Base-by-base conservation (phyloP, 73 alveolate genomes). In the Paramecium sonneborni region DNA sequence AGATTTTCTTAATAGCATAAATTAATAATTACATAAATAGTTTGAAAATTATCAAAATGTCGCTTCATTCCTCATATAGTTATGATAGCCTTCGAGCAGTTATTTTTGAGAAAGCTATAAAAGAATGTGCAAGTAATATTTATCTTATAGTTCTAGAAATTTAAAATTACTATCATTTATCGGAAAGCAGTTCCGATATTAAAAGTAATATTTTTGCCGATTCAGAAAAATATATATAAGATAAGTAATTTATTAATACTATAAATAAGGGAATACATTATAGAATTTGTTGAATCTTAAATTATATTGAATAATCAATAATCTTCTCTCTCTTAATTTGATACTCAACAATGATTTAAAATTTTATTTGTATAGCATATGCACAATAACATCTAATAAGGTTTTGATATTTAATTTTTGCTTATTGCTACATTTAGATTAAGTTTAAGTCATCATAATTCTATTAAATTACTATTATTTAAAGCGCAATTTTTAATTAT, bases 1-100 rank as follows among this genome's bases (percentile, higher is more conserved):
- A n/a, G n/a, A n/a, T n/a, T n/a, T n/a, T n/a, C n/a, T n/a, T n/a
- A n/a, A n/a, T n/a, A n/a, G n/a, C n/a, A n/a, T n/a, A n/a, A n/a
- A n/a, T n/a, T n/a, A n/a, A n/a, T n/a, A n/a, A n/a, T n/a, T n/a
- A n/a, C 84, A 14, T 48, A 15, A 26, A 32, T 21, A 62, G 24
- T 62, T 62, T 26, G 39, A 52, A 52, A 20, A 18, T 52, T 5
- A 4, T 23, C 8, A 79, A 5, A 23, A 79, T 79, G 90, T 79
- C 90, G 15, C 90, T 79, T 44, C 90, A 79, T 39, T 39, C 90
- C 34, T 43, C 90, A 23, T 24, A 41, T 23, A 76, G 76, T n/a
- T 79, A 79, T 23, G 90, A 79, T 79, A 30, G 90, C 62, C 86
- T 35, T 72, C 62, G 86, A 14, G 1, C 55, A 30, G 35, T 72